These are phyloP conservation scores for Trypanosoma mega DNA, from an alignment of 208 protist genomes.

Conservation along the genomic window DNA sequence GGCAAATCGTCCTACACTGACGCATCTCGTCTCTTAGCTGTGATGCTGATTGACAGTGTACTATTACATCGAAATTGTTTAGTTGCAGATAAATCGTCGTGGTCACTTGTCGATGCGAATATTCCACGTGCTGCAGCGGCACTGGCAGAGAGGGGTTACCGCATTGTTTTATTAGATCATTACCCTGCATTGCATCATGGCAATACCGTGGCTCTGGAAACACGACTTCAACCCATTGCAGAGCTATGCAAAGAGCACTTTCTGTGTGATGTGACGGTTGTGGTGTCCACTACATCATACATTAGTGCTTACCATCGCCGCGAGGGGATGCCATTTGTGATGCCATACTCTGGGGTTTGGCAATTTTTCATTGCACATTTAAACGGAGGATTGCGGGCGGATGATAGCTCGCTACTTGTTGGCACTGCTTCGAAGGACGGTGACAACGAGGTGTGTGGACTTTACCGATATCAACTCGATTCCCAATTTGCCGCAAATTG, in stretches of 20 bases:
- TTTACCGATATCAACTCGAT: slow-evolving; percentile 10
- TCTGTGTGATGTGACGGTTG: slow-evolving; percentile 42
- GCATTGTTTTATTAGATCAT: slow-evolving; percentile 79
- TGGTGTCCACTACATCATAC: slow-evolving; percentile 78
- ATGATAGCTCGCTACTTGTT: slow-evolving; percentile 52
- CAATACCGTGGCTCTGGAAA: slow-evolving; percentile 36
- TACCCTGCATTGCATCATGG: slow-evolving; percentile 80
- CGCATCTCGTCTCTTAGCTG: slow-evolving; percentile 50
- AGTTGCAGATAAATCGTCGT: too few relatives aligned
- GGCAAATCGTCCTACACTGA: slow-evolving; percentile 45
- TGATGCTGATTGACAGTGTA: slow-evolving; percentile 77
- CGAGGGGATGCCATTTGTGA: slow-evolving; percentile 39
- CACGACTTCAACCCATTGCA: slow-evolving; percentile 42
- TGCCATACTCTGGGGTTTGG: slow-evolving; percentile 60
- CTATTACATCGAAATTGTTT: slow-evolving; percentile 24
- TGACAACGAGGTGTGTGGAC: not conserved
- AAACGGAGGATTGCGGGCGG: slow-evolving; percentile 65
- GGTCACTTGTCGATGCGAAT: slow-evolving; percentile 11
- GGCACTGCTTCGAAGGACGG: slow-evolving; percentile 26
- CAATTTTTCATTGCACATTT: slow-evolving; percentile 60
- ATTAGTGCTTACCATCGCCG: slow-evolving; percentile 40
- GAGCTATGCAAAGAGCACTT: slow-evolving; percentile 38
- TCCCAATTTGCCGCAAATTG: slow-evolving; percentile 26
- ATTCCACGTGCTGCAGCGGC: slow-evolving; percentile 27
- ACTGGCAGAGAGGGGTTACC: slow-evolving; percentile 58